Evolutionary conservation across 2,329 filamentous ascomycete species (phyloP).

Genomic region (Alternaria longipes): DNA sequence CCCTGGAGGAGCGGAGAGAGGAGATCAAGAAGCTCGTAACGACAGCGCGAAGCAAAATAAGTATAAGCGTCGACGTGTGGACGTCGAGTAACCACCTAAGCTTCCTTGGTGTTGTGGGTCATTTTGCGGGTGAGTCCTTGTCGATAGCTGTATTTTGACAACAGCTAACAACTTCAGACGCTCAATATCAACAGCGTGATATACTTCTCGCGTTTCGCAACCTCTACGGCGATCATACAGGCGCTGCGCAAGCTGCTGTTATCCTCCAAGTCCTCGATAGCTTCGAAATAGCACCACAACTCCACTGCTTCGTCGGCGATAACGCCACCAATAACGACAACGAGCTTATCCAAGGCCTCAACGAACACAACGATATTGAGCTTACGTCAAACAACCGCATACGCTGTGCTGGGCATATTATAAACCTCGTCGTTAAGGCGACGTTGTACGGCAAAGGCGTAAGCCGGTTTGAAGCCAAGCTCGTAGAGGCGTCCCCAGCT

Average conservation of each 20-base stretch:
- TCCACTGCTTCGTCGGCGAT: conserved; percentile 10
- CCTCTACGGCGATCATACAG: conserved; percentile 13
- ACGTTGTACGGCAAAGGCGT: conserved; percentile 12
- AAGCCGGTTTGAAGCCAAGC: neutral
- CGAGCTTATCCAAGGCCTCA: conserved; percentile 5
- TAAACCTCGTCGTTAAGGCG: conserved; percentile 9
- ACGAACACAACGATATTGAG: neutral
- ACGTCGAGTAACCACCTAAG: conserved; percentile 12
- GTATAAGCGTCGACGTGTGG: conserved; percentile 7
- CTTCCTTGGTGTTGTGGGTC: conserved; percentile 8
- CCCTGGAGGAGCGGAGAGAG: neutral
- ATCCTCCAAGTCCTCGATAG: conserved; percentile 1
- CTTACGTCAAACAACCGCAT: neutral
- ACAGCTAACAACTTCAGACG: neutral
- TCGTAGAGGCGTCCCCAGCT: neutral
- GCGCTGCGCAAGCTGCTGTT: conserved; percentile 6
- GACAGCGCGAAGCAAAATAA: neutral
- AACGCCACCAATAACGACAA: conserved; percentile 15
- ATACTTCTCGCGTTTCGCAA: conserved; percentile 8
- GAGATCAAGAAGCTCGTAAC: conserved; percentile 5
- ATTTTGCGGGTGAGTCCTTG: neutral
- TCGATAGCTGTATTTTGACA: neutral
- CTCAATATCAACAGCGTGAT: conserved; percentile 6
- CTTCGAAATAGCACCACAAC: conserved; percentile 8
- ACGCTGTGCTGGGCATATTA: conserved; percentile 4